Conservation (phyloP, 495 filamentous ascomycete genomes). For the Podospora comata region DNA sequence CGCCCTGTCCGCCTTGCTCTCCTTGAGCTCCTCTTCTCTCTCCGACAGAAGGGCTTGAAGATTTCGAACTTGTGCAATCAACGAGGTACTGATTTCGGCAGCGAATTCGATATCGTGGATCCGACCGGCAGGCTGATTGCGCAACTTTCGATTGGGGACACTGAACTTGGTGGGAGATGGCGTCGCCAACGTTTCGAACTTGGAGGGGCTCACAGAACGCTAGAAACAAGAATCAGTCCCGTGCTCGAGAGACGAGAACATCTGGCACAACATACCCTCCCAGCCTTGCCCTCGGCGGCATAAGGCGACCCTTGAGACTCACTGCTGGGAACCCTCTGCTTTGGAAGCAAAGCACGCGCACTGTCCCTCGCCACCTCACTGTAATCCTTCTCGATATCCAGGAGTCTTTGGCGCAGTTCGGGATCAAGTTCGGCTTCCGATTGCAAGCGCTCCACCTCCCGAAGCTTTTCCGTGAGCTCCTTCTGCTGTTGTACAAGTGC, state of each 20-base stretch:
- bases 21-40: conserved; percentile 80
- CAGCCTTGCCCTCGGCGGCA: conserved; percentile 51
- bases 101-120: conserved; percentile 95
- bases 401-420: conserved; percentile 76
- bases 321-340: conserved; percentile 66
- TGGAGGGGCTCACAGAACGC: conserved; percentile 70
- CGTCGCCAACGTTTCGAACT: conserved; percentile 80
- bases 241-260: not conserved
- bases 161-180: conserved; percentile 86
- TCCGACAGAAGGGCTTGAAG: conserved; percentile 79
- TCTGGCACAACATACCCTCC: conserved; percentile 45
- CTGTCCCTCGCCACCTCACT: conserved; percentile 91
- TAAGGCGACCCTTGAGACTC: conserved; percentile 65
- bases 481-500: conserved; percentile 80
- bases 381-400: conserved; percentile 88
- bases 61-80: conserved; percentile 84
- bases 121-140: conserved; percentile 82
- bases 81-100: conserved; percentile 86
- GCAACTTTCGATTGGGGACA: conserved; percentile 76
- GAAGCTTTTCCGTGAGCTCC: conserved; percentile 73
- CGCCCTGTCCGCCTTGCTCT: conserved; percentile 67
- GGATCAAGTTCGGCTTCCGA: conserved; percentile 77
- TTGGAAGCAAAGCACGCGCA: conserved; percentile 83
- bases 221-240: conserved; percentile 35
- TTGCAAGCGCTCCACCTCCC: conserved; percentile 78